Percentiles rank a stretch among this genome's conserved stretches.
phyloP scores from a whole-genome alignment of 805 yeast genomes.

The Brettanomyces sp. region DNA sequence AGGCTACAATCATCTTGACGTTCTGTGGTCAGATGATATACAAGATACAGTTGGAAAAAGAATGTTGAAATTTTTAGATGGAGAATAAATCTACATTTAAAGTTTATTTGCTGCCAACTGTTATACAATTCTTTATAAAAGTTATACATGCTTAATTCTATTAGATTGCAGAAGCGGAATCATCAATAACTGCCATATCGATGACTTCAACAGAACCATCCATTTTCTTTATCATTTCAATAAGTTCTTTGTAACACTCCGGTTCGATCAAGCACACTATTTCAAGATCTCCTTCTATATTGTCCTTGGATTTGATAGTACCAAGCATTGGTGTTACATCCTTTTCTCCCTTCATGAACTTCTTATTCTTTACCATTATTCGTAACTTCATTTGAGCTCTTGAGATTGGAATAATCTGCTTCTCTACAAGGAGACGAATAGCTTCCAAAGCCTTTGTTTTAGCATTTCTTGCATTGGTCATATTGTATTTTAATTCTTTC shows the following conservation, averaged over 20 bases:
- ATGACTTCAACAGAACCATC: conserved; percentile 35
- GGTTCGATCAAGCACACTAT: conserved; percentile 14
- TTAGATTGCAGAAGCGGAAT: conserved; percentile 5
- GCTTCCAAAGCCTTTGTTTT: conserved; percentile 90
- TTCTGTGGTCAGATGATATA: conserved; percentile 83
- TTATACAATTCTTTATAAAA: background rate
- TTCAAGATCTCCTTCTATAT: conserved; percentile 7
- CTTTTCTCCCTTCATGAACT: conserved; percentile 31
- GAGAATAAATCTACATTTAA: background rate
- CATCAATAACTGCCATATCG: conserved; percentile 23
- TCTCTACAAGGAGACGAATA: conserved; percentile 62
- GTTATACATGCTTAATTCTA: background rate
- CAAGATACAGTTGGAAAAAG: conserved; percentile 53
- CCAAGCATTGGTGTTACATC: conserved; percentile 10
- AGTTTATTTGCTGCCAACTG: no score
- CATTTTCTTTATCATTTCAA: conserved; percentile 32
- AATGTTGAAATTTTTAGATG: conserved; percentile 25
- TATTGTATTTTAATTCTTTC: conserved; percentile 67
- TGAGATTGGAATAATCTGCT: conserved; percentile 85
- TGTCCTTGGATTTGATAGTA: conserved; percentile 6
- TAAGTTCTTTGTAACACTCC: conserved; percentile 21
- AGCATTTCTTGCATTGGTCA: conserved; percentile 47
- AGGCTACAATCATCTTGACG: conserved; percentile 80
- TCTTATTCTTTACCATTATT: conserved; percentile 47
- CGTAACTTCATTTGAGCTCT: conserved; percentile 89